Percentiles rank a stretch among this genome's conserved stretches.
phyloP scores from a whole-genome alignment of 2,329 filamentous ascomycete species.

The Exophiala xenobiotica region DNA sequence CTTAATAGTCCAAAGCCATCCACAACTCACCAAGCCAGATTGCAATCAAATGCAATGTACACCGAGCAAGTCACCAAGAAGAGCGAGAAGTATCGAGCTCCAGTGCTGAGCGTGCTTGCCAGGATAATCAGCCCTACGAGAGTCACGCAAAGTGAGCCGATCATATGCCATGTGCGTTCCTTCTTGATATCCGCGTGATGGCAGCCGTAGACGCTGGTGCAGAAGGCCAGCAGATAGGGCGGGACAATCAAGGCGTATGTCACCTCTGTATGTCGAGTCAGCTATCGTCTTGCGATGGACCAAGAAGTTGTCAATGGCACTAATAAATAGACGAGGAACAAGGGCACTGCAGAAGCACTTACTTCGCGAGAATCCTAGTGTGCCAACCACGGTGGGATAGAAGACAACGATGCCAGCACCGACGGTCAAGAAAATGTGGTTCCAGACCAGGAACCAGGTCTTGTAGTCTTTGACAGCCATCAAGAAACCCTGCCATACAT shows the following conservation, averaged over 20 bases:
- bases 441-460: slow-evolving; percentile 2
- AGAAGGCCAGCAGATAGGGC: slow-evolving; percentile 44
- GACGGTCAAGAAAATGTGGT: slow-evolving; percentile 37
- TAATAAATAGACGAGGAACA: no score
- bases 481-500: slow-evolving; percentile 25
- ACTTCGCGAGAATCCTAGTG: slow-evolving; percentile 47
- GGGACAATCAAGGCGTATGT: slow-evolving; percentile 48
- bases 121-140: slow-evolving; percentile 42
- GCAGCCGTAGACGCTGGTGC: slow-evolving; percentile 36
- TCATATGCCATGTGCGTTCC: slow-evolving; percentile 35
- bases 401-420: slow-evolving; percentile 63
- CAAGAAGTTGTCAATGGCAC: background rate
- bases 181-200: slow-evolving; percentile 36
- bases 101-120: slow-evolving; percentile 39
- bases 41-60: background rate
- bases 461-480: slow-evolving; percentile 13
- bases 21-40: slow-evolving; percentile 36
- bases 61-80: slow-evolving; percentile 42
- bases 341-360: no score
- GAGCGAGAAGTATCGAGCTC: slow-evolving; percentile 46
- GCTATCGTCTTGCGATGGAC: slow-evolving; percentile 24
- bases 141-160: slow-evolving; percentile 38
- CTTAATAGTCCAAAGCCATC: no score
- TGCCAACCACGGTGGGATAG: slow-evolving; percentile 68
- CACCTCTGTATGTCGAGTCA: slow-evolving; percentile 35